These are phyloP conservation scores for Tilletiaria anomala DNA, from an alignment of 1,284 basidiomycete species.

Conservation along the genomic window DNA sequence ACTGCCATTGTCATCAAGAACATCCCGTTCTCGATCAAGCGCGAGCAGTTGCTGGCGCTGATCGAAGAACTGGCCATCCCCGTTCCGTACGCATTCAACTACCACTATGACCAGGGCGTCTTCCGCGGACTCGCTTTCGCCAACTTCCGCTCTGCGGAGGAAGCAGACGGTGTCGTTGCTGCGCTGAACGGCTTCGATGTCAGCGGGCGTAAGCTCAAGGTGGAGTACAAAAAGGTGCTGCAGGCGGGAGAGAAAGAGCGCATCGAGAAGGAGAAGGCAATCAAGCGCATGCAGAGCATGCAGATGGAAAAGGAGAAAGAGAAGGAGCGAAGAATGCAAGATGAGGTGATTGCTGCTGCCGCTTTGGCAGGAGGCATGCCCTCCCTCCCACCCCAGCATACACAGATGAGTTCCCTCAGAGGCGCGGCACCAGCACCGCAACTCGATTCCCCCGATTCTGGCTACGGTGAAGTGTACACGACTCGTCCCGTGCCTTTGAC, in stretches of 20 bases:
- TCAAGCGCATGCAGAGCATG: slow-evolving; percentile 71
- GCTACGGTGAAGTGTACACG: too few species aligned
- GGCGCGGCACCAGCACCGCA: too few species aligned
- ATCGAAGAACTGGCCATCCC: slow-evolving; percentile 91
- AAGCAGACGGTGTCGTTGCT: slow-evolving; percentile 88
- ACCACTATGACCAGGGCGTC: slow-evolving; percentile 46
- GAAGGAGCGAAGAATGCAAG: slow-evolving; percentile 21
- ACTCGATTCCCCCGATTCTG: too few species aligned
- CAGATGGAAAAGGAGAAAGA: slow-evolving; percentile 31
- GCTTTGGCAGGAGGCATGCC: slow-evolving; percentile 1
- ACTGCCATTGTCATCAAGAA: slow-evolving; percentile 99
- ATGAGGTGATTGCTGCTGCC: slow-evolving; percentile 10
- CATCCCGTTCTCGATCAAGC: slow-evolving; percentile 95
- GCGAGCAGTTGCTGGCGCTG: slow-evolving; percentile 85
- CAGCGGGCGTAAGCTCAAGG: slow-evolving; percentile 91
- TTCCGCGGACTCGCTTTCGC: slow-evolving; percentile 97
- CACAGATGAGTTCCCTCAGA: background rate
- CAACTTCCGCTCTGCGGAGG: slow-evolving; percentile 79
- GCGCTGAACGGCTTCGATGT: slow-evolving; percentile 82
- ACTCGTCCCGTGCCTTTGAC: too few species aligned
- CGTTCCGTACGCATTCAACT: slow-evolving; percentile 96
- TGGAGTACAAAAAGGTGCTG: slow-evolving; percentile 98
- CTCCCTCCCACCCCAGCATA: background rate
- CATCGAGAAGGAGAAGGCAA: slow-evolving; percentile 96
- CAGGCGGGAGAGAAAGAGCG: slow-evolving; percentile 98